Conservation (phyloP, 345 rosid genomes). For the Toxicodendron radicans region DNA sequence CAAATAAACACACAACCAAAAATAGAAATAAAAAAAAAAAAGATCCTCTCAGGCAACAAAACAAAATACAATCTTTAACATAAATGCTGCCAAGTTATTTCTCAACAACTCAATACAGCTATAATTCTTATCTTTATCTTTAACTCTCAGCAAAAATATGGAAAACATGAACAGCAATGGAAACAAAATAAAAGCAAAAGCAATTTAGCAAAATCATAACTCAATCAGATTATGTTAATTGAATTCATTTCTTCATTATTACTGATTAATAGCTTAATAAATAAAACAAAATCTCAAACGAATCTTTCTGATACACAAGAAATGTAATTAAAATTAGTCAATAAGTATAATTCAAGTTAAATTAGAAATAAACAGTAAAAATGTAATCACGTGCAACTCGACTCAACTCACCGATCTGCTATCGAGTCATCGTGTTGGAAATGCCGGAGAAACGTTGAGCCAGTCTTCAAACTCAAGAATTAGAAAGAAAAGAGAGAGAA, state of each 20-base stretch:
- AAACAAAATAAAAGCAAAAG: conserved; percentile 22
- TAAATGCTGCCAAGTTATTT: conserved; percentile 36
- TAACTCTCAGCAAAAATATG: conserved; percentile 8
- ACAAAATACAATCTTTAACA: conserved; percentile 26
- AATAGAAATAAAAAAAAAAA: not conserved
- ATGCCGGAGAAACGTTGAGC: conserved; percentile 43
- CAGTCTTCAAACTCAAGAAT: conserved; percentile 24
- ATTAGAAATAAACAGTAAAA: conserved; percentile 5
- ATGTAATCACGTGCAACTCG: conserved; percentile 1
- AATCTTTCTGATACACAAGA: conserved; percentile 28
- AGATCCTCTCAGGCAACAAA: conserved; percentile 13
- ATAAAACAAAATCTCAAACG: conserved; percentile 24
- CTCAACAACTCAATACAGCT: conserved; percentile 29
- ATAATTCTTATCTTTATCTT: conserved; percentile 5
- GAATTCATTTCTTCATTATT: not conserved
- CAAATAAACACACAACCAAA: not conserved
- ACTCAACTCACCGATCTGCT: conserved; percentile 43
- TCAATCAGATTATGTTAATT: conserved; percentile 17
- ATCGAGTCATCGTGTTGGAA: conserved; percentile 15
- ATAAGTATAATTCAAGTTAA: conserved; percentile 17
- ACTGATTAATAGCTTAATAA: not conserved
- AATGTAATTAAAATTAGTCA: conserved; percentile 20
- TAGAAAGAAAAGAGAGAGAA: conserved; percentile 23
- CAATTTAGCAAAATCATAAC: conserved; percentile 11
- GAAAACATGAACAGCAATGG: conserved; percentile 19